phyloP scores from a whole-genome alignment of 306 rosid genomes.

The Hylodesmum podocarpum region DNA sequence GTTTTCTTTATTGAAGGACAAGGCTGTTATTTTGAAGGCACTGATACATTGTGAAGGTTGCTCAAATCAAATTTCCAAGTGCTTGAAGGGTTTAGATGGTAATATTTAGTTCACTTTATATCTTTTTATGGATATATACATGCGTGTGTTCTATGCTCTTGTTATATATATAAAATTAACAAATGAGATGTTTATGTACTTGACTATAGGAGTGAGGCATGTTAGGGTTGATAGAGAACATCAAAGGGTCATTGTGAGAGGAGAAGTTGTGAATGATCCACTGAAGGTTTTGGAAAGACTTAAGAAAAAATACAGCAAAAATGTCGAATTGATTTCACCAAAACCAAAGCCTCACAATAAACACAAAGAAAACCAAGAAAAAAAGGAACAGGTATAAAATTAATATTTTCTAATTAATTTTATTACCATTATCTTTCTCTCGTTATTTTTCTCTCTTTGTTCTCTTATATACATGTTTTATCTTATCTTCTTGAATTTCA shows the following conservation, averaged over 20 bases:
- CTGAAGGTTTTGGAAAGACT: constrained; percentile 51
- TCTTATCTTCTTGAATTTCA: not conserved
- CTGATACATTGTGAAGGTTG: constrained; percentile 82
- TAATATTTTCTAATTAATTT: not conserved
- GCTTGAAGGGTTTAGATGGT: constrained; percentile 67
- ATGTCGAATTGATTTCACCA: constrained; percentile 65
- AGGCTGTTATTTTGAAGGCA: constrained; percentile 64
- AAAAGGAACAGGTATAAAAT: constrained; percentile 40
- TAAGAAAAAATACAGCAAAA: constrained; percentile 58
- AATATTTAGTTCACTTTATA: not conserved
- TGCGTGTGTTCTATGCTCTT: not conserved
- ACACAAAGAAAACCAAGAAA: constrained; percentile 22
- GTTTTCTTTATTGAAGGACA: constrained; percentile 18
- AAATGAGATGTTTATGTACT: not conserved
- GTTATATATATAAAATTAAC: not conserved
- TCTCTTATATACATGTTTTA: not conserved
- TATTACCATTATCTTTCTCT: not conserved
- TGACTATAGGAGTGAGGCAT: constrained; percentile 62
- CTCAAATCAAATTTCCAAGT: constrained; percentile 46
- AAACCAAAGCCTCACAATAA: constrained; percentile 26
- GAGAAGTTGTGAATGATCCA: constrained; percentile 55
- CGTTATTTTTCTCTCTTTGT: not conserved
- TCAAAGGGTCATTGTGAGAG: constrained; percentile 52
- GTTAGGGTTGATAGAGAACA: constrained; percentile 52
- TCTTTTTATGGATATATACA: not conserved